Base-by-base conservation (phyloP, 768 basidiomycete species). In the Pholiota conissans region DNA sequence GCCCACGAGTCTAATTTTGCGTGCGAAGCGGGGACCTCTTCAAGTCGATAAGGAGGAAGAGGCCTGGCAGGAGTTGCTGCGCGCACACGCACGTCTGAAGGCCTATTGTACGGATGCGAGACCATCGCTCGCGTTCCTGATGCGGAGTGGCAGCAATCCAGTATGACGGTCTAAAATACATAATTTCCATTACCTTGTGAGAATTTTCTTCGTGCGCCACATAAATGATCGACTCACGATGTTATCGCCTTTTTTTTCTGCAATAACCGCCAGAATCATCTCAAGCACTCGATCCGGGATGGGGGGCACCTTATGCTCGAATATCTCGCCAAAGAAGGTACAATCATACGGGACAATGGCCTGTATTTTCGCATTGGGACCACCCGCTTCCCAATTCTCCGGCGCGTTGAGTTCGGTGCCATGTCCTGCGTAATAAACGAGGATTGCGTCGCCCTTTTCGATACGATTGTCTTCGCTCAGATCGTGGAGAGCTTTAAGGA, bases 101-200 rank as follows among this genome's bases (percentile, higher is more conserved):
- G 22, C 22, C 13, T 8, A 11, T 20, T 22, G 4, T n/a, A 22
- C 7, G 22, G 42, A n/a, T 24, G n/a, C n/a, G 8, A 4, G 3
- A 24, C 35, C 10, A 24, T 18, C 8, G 6, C 42, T 20, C 42
- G 20, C 3, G 60, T 61, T 3, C 60, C 60, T 3, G 61, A 61
- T 1, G 57, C 52, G 11, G 61, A 54, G 49, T 58, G 57, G 42
- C 61, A 61, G 42, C 57, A 58, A 10, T 61, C 61, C 2, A 61
- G 37, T 8, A 61, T 52, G 6, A 61, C 54, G 1, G 61, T 61
- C 61, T 61, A 24, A 7, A 3, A 24, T 35, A 0, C 14, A 14
- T 37, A 11, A 34, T 9, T 34, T 39, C 11, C 1, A 20, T 45
- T 24, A 13, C 11, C n/a, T n/a, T n/a, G 6, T 4, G n/a, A 8